These are phyloP conservation scores for Cyberlindnera misumaiensis DNA, from an alignment of 805 yeast species.

Conservation along the genomic window DNA sequence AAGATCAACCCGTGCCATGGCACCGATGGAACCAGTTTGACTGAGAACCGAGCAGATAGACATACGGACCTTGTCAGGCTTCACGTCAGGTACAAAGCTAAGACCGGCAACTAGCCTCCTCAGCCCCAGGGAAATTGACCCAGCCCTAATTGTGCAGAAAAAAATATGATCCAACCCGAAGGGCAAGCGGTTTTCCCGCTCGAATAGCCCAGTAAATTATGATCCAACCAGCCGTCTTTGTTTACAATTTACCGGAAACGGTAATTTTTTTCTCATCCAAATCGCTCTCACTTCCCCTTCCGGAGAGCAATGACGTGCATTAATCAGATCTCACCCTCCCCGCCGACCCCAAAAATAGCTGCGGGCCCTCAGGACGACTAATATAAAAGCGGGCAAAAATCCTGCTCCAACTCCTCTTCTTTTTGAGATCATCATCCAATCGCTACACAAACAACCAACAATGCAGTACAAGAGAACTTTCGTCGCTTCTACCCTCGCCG, in stretches of 20 bases:
- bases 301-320: constrained; percentile 4
- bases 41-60: too few relatives aligned
- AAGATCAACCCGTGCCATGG: too few relatives aligned
- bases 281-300: constrained; percentile 5
- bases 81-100: too few relatives aligned
- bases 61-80: too few relatives aligned
- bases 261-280: constrained; percentile 6
- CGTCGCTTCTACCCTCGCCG: constrained; percentile 38
- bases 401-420: background rate
- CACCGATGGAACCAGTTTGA: too few relatives aligned
- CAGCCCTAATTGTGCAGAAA: too few relatives aligned
- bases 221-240: constrained; percentile 15
- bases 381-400: background rate
- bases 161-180: too few relatives aligned
- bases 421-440: background rate
- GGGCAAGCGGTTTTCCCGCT: too few relatives aligned
- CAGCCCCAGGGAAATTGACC: too few relatives aligned
- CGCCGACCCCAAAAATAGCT: background rate
- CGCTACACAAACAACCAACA: constrained; percentile 10
- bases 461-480: constrained; percentile 38
- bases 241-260: constrained; percentile 9
- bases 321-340: background rate
- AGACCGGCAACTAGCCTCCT: too few relatives aligned
- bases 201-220: background rate
- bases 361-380: too few relatives aligned